Evolutionary conservation across 2,329 filamentous ascomycete genomes (phyloP).

Genomic region (Penicillium sp.): DNA sequence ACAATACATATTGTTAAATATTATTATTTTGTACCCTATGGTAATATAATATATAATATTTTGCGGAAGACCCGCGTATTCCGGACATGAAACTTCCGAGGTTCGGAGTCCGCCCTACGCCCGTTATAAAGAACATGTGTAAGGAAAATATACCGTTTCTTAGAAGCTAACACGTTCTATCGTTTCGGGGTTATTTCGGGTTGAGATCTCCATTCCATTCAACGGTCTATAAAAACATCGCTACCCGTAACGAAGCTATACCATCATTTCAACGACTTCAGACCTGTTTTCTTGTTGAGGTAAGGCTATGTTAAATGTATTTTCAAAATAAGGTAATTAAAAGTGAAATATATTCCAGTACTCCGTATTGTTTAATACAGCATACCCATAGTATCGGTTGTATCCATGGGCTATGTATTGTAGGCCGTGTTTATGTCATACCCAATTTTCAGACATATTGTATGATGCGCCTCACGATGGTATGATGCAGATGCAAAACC

Average conservation of each 20-base stretch:
- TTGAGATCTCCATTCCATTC: neutral
- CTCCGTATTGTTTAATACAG: too few species aligned
- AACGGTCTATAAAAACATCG: neutral
- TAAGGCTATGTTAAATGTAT: too few species aligned
- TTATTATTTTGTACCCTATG: neutral
- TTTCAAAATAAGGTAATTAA: too few species aligned
- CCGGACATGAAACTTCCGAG: conserved; percentile 1
- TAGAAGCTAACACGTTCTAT: neutral
- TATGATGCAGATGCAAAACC: neutral
- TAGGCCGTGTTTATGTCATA: neutral
- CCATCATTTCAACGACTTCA: neutral
- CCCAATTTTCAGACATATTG: neutral
- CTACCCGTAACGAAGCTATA: neutral
- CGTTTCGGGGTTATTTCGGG: conserved; percentile 2
- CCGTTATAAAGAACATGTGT: neutral
- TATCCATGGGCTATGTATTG: neutral
- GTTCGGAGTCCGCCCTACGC: neutral
- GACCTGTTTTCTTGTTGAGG: neutral
- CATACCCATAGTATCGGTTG: too few species aligned
- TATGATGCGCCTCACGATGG: neutral
- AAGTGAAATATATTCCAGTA: too few species aligned
- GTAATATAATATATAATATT: neutral
- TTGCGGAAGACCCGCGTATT: neutral
- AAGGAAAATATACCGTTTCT: neutral
- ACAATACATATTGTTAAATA: neutral